Conservation (phyloP, 176 grass and related monocot species). For the Carex pumila region DNA sequence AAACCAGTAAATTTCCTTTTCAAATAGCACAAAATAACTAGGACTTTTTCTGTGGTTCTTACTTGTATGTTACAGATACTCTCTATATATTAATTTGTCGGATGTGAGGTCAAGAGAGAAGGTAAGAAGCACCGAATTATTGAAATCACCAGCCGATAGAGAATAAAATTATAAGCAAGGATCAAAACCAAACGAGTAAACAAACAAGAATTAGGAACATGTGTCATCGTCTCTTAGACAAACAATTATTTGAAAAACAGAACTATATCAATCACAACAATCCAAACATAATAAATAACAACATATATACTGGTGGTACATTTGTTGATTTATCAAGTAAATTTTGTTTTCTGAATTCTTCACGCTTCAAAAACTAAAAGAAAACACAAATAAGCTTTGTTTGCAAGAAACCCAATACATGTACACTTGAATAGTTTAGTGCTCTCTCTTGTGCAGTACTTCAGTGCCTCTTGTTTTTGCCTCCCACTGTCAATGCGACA, state of each 20-base stretch:
- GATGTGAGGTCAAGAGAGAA: not conserved
- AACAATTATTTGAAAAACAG: not conserved
- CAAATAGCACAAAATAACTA: not conserved
- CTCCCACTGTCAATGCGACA: constrained; percentile 56
- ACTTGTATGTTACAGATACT: not conserved
- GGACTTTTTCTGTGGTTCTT: not conserved
- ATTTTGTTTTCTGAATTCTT: not conserved
- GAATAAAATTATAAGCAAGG: not conserved
- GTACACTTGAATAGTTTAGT: not conserved
- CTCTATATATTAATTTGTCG: not conserved
- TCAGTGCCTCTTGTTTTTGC: constrained; percentile 70
- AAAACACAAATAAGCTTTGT: not conserved
- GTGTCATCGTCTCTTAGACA: not conserved
- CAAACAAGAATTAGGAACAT: not conserved
- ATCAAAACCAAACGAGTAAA: not conserved
- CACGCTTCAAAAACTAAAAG: not conserved
- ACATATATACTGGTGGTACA: not conserved
- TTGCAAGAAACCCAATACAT: not conserved
- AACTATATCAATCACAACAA: not conserved
- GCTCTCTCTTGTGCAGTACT: constrained; percentile 1
- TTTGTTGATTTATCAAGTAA: not conserved
- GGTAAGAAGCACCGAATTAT: not conserved
- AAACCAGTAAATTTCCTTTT: not conserved
- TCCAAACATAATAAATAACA: not conserved
- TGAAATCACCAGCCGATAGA: not conserved